phyloP scores from a whole-genome alignment of 805 yeast genomes.

The Kodamaea kaohsiungensis region DNA sequence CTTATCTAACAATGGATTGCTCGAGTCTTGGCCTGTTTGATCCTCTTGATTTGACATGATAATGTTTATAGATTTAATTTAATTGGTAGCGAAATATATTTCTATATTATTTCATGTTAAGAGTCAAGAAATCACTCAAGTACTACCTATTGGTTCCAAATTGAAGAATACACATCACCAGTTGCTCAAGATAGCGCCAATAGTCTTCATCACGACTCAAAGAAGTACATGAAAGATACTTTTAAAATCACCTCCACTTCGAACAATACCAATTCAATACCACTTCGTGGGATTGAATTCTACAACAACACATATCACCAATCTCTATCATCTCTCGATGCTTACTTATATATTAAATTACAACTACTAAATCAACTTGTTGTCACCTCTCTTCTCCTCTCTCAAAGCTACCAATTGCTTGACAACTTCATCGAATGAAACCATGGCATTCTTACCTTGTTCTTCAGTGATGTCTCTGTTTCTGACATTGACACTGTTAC shows the following conservation, averaged over 20 bases:
- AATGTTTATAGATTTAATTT: background rate
- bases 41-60: background rate
- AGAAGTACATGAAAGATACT: no score
- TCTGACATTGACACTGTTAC: constrained; percentile 87
- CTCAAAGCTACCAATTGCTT: constrained; percentile 66
- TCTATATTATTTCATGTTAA: background rate
- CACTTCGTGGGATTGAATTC: no score
- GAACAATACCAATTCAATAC: no score
- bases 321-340: background rate
- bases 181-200: no score
- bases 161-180: no score
- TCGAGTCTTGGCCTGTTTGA: background rate
- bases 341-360: background rate
- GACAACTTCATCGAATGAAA: constrained; percentile 70
- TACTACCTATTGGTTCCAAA: no score
- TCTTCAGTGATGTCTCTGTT: constrained; percentile 91
- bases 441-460: constrained; percentile 90
- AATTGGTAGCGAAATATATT: background rate
- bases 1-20: constrained; percentile 28
- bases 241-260: no score
- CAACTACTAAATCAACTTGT: constrained; percentile 30
- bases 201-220: no score
- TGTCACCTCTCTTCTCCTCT: constrained; percentile 74
- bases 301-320: background rate
- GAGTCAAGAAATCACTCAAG: no score